Evolutionary conservation across 495 filamentous ascomycete species (phyloP).

Genomic region (Xylaria acuta): DNA sequence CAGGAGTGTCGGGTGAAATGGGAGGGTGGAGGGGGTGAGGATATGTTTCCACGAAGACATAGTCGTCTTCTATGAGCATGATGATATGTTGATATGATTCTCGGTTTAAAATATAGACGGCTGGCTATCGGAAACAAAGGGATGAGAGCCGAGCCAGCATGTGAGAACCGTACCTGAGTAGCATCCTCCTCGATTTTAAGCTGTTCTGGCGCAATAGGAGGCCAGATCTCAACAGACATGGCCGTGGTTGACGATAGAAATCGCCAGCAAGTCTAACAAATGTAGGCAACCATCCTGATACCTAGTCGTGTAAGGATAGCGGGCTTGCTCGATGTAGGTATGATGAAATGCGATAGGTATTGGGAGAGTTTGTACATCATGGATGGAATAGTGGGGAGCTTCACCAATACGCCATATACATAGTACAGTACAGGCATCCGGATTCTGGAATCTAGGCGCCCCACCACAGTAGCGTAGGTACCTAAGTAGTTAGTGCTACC

Average conservation of each 20-base stretch:
- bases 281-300: constrained; percentile 13
- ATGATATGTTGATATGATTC: constrained; percentile 17
- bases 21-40: constrained; percentile 4
- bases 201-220: constrained; percentile 68
- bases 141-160: neutral
- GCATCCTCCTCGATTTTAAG: constrained; percentile 71
- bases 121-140: neutral
- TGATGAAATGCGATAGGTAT: constrained; percentile 14
- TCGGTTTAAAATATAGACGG: neutral
- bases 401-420: constrained; percentile 1
- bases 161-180: constrained; percentile 62
- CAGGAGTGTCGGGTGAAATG: constrained; percentile 24
- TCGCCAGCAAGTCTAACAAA: constrained; percentile 16
- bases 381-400: neutral
- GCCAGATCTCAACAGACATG: constrained; percentile 82
- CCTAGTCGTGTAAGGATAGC: neutral
- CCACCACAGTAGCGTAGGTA: too few relatives aligned
- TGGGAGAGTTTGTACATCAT: neutral
- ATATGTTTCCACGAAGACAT: constrained; percentile 43
- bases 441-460: neutral
- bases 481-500: neutral
- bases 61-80: constrained; percentile 39
- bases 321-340: neutral
- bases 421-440: too few relatives aligned
- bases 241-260: constrained; percentile 32